These are phyloP conservation scores for Oemleria cerasiformis DNA, from an alignment of 306 rosid genomes.

Conservation along the genomic window DNA sequence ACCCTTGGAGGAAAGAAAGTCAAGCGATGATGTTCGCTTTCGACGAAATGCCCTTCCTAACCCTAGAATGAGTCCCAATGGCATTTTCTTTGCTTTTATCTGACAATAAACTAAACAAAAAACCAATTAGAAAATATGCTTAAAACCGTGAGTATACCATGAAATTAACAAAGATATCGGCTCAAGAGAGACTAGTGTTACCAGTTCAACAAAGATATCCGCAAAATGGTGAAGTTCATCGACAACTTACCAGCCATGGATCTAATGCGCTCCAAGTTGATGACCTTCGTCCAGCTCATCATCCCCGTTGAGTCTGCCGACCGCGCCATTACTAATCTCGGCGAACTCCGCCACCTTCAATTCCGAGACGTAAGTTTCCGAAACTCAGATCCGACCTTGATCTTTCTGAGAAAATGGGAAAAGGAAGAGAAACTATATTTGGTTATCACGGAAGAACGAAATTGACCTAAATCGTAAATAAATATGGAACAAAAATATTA, in stretches of 20 bases:
- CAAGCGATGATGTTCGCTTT: constrained; percentile 42
- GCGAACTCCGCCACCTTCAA: constrained; percentile 94
- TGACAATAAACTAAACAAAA: neutral
- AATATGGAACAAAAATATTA: too few relatives aligned
- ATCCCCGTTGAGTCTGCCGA: constrained; percentile 93
- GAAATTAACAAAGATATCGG: neutral
- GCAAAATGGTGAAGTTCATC: constrained; percentile 77
- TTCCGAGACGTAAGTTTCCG: constrained; percentile 72
- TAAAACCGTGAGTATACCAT: neutral
- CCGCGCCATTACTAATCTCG: constrained; percentile 86
- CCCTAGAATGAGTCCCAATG: constrained; percentile 40
- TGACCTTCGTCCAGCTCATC: constrained; percentile 93
- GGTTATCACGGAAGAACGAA: too few relatives aligned
- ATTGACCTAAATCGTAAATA: too few relatives aligned
- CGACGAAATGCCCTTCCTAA: constrained; percentile 36
- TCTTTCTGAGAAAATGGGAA: too few relatives aligned
- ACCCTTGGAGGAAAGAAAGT: constrained; percentile 77
- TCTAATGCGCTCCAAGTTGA: constrained; percentile 99
- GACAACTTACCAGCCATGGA: constrained; percentile 84
- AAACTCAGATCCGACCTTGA: constrained; percentile 31
- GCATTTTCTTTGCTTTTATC: constrained; percentile 20
- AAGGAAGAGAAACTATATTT: too few relatives aligned
- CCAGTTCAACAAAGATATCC: neutral
- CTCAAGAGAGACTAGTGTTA: too few relatives aligned
- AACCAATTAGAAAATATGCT: neutral